phyloP scores from a whole-genome alignment of 768 basidiomycete species.

The Calvatia gigantea region DNA sequence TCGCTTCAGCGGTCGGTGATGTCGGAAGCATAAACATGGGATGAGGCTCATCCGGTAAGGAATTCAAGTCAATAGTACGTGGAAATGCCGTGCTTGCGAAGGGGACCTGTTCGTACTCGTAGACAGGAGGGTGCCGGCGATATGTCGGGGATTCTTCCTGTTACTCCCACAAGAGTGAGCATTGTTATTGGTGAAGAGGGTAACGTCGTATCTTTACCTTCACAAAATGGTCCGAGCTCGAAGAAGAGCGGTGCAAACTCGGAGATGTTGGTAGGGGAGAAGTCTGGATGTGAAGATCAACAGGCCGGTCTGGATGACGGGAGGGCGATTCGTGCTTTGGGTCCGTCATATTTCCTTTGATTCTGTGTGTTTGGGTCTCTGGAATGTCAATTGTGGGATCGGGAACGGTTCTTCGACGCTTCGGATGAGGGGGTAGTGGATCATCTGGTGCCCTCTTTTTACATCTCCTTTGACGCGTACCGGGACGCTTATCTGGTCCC shows the following conservation, averaged over 20 bases:
- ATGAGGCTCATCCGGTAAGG: conserved; percentile 9
- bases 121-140: neutral
- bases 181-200: neutral
- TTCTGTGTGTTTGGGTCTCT: conserved; percentile 26
- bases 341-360: conserved; percentile 38
- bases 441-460: conserved; percentile 72
- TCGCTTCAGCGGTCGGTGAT: conserved; percentile 29
- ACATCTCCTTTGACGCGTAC: conserved; percentile 79
- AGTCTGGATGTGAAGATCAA: conserved; percentile 14
- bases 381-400: conserved; percentile 29
- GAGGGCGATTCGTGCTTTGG: conserved; percentile 20
- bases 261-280: conserved; percentile 10
- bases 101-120: conserved; percentile 1
- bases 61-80: conserved; percentile 6
- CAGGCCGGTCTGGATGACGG: conserved; percentile 22
- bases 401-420: conserved; percentile 42
- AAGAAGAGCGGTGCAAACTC: conserved; percentile 1
- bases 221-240: conserved; percentile 6
- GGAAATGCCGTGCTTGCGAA: conserved; percentile 1
- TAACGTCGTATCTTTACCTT: conserved; percentile 2
- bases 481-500: conserved; percentile 84
- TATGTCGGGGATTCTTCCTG: conserved; percentile 11
- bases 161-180: conserved; percentile 7
- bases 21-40: conserved; percentile 32
- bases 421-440: conserved; percentile 45